Percentiles rank a stretch among this genome's conserved stretches.
Conservation (phyloP, 345 rosid genomes). For the Brassica incana region DNA sequence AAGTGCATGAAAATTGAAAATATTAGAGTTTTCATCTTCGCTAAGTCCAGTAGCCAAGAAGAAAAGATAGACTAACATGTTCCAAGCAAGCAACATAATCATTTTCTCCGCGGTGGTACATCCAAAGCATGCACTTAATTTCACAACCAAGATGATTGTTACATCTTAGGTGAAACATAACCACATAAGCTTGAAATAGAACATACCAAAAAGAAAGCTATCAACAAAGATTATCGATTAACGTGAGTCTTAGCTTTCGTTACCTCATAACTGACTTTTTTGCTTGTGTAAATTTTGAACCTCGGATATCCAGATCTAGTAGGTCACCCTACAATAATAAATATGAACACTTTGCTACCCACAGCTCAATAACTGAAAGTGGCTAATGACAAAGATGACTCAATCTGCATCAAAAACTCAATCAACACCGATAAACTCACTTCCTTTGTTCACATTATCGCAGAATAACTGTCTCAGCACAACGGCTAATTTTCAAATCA, state of each 20-base stretch:
- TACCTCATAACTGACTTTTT: background rate
- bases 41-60: background rate
- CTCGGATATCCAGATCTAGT: background rate
- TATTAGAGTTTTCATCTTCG: too few species aligned
- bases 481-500: background rate
- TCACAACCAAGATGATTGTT: background rate
- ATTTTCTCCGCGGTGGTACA: background rate
- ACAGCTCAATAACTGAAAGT: background rate
- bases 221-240: background rate
- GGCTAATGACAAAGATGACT: background rate
- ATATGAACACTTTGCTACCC: background rate
- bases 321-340: background rate
- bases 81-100: background rate
- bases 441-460: background rate
- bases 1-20: too few species aligned
- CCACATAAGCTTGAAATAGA: background rate
- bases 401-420: background rate
- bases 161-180: background rate
- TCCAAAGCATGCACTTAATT: background rate
- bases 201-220: background rate
- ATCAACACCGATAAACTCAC: background rate
- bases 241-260: background rate
- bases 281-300: background rate
- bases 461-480: background rate
- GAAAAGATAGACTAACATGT: background rate